Evolutionary conservation across 1,284 basidiomycete genomes (phyloP), one percentile per base, ranked within the genome.

Genomic region (Ceratobasidium sp.): DNA sequence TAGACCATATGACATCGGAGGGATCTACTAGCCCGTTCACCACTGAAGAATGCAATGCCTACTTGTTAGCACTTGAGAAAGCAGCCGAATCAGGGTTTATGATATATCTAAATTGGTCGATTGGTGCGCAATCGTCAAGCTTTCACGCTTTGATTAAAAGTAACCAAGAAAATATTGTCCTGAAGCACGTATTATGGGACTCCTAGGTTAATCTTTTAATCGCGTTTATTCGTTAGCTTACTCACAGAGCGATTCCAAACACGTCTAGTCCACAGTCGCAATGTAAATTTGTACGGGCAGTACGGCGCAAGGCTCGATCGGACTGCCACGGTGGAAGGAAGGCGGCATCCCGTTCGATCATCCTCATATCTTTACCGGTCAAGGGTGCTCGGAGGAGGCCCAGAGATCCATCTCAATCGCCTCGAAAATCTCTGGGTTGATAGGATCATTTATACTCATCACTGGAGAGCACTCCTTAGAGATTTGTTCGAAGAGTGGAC

Each of bases 1-100:
- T 31, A 78, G 78, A 78, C 28, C 71, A 78, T 42, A 77, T 75
- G 73, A 78, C 78, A 1, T 74, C 78, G 17, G 76, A 76, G 17
- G 76, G 76, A 0, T 78, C 78, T 5, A 78, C 78, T 3, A 74
- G 69, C 54, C 78, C 78, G 0, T 78, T 68, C 33, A 75, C 69
- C 0, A 67, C 60, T 0, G 58, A 64, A 15, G 78, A 77, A 35
- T 77, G 76, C 37, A 63, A 71, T 3, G 49, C 66, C 1, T 77
- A 77, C 45, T 51, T 77, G 45, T 31, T 56, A 7, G 60, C 69
- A 13, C 53, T 78, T 11, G 65, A 77, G 15, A 64, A 75, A 23
- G 74, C 74, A 23, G 61, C 74, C 26, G 76, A 65, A 3, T 71
- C 77, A 3, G 53, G 74, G n/a, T n/a, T 66, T 58, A 65, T 60